These are phyloP conservation scores for Lactarius sanguifluus DNA, from an alignment of 768 basidiomycete species.

Conservation along the genomic window DNA sequence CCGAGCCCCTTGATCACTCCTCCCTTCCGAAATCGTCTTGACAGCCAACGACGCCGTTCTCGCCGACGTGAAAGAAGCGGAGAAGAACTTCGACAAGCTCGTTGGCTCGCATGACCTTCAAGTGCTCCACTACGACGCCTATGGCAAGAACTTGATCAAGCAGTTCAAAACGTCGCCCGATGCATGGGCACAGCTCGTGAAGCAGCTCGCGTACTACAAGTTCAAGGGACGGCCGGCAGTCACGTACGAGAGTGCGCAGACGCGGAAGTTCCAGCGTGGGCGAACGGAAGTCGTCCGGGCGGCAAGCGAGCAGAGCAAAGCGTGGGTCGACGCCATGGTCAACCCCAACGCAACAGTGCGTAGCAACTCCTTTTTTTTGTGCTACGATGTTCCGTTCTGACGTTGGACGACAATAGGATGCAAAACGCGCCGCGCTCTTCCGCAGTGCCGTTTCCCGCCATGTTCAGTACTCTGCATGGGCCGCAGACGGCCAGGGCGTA, in stretches of 20 bases:
- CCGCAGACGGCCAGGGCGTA: slow-evolving; percentile 91
- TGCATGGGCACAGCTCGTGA: slow-evolving; percentile 92
- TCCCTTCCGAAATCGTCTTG: slow-evolving; percentile 71
- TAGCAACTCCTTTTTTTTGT: slow-evolving; percentile 11
- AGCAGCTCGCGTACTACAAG: slow-evolving; percentile 94
- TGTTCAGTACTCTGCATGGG: slow-evolving; percentile 84
- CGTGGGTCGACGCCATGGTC: slow-evolving; percentile 90
- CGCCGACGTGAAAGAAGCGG: slow-evolving; percentile 55
- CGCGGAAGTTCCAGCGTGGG: slow-evolving; percentile 85
- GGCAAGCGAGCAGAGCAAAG: slow-evolving; percentile 78
- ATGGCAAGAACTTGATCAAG: slow-evolving; percentile 88
- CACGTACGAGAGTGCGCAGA: slow-evolving; percentile 93
- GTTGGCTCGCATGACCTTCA: slow-evolving; percentile 74
- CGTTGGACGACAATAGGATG: slow-evolving; percentile 41
- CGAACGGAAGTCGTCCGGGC: slow-evolving; percentile 94
- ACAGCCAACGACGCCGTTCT: slow-evolving; percentile 55
- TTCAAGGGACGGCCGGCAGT: slow-evolving; percentile 72
- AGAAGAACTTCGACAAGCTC: slow-evolving; percentile 69
- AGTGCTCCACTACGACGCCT: slow-evolving; percentile 42
- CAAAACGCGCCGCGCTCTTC: slow-evolving; percentile 64
- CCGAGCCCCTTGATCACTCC: slow-evolving; percentile 29
- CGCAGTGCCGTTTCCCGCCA: slow-evolving; percentile 77
- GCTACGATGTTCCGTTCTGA: background rate
- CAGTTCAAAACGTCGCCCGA: slow-evolving; percentile 82
- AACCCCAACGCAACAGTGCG: slow-evolving; percentile 50